These are phyloP conservation scores for Cryptococcus deneoformans DNA, from an alignment of 1,284 basidiomycete species.

Conservation along the genomic window DNA sequence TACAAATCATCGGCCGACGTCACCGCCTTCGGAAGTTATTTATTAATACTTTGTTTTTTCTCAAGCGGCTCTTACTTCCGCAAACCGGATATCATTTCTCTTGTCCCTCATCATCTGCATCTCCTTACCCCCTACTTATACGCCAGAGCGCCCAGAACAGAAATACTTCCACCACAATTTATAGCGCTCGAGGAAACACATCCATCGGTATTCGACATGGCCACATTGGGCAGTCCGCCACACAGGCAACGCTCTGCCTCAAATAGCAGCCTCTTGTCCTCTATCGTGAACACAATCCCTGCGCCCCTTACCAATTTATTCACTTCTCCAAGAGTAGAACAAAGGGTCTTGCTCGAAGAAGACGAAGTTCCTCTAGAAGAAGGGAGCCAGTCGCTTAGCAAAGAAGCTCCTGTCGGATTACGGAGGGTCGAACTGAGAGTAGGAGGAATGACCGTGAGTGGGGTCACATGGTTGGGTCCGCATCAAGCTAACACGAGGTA, in stretches of 20 bases:
- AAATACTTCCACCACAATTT: no score
- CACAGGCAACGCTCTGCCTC: slow-evolving; percentile 6
- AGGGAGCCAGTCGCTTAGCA: slow-evolving; percentile 7
- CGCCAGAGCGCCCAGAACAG: no score
- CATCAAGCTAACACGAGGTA: slow-evolving; percentile 19
- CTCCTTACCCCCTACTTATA: no score
- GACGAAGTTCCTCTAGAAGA: slow-evolving; percentile 13
- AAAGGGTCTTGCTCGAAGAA: slow-evolving; percentile 13
- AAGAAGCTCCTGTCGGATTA: slow-evolving; percentile 9
- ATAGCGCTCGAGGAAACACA: no score
- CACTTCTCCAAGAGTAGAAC: slow-evolving; percentile 15
- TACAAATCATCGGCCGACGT: no score
- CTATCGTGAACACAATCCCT: slow-evolving; percentile 10
- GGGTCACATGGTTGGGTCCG: neutral
- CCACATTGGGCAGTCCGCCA: neutral
- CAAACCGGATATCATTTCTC: no score
- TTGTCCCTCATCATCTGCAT: no score
- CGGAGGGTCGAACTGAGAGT: slow-evolving; percentile 46
- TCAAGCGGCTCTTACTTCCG: no score
- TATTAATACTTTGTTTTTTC: no score
- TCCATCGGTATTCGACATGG: no score
- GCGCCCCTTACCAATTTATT: slow-evolving; percentile 18
- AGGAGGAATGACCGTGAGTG: slow-evolving; percentile 49
- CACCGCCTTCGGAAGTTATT: no score
- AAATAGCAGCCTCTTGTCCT: slow-evolving; percentile 4